These are phyloP conservation scores for Serendipita sp. DNA, from an alignment of 1,284 basidiomycete species.

Conservation along the genomic window DNA sequence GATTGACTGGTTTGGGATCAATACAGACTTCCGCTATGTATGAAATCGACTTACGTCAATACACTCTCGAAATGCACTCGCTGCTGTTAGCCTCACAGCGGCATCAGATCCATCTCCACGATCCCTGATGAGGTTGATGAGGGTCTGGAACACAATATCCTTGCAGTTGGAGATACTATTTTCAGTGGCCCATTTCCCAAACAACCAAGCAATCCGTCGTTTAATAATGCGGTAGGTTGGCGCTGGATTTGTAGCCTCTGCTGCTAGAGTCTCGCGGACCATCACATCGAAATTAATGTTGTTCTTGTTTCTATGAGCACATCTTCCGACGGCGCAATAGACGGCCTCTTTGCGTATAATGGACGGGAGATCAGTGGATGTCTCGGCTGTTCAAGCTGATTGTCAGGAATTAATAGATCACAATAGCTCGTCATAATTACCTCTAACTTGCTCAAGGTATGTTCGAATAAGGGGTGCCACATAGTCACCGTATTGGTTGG, in stretches of 20 bases:
- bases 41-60: constrained; percentile 50
- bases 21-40: background rate
- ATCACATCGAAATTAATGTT: constrained; percentile 53
- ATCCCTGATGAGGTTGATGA: constrained; percentile 59
- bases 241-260: constrained; percentile 43
- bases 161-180: constrained; percentile 43
- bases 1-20: constrained; percentile 30
- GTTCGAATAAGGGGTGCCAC: constrained; percentile 58
- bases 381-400: constrained; percentile 18
- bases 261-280: constrained; percentile 41
- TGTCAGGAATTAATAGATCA: constrained; percentile 5
- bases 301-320: constrained; percentile 51
- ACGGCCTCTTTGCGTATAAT: constrained; percentile 74
- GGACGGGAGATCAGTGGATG: constrained; percentile 37
- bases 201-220: constrained; percentile 76
- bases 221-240: constrained; percentile 77
- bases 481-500: constrained; percentile 56
- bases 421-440: constrained; percentile 27
- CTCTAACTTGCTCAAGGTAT: constrained; percentile 39
- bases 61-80: constrained; percentile 59
- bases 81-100: constrained; percentile 72
- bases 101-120: constrained; percentile 56
- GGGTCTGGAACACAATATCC: constrained; percentile 60
- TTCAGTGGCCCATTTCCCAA: constrained; percentile 72
- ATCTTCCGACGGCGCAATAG: constrained; percentile 78